A percentile compares a stretch with the other conserved stretches of the same genome.
Evolutionary conservation across 441 rosid genomes (phyloP).

Genomic region (Viola pubescens): DNA sequence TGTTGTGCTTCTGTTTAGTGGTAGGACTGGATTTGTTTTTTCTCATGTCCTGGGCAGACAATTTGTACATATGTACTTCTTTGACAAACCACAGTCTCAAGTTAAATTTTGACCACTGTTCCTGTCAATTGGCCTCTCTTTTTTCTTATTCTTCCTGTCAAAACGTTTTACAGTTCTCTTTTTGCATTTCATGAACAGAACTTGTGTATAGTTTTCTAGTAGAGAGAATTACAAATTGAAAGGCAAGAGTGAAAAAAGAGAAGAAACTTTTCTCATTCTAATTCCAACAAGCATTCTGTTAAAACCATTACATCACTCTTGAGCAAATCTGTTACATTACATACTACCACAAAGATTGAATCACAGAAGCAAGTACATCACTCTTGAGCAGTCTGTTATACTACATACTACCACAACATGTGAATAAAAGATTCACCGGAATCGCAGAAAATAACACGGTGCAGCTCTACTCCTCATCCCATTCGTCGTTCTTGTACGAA

Average conservation of each 20-base stretch:
- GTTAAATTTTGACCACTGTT: not conserved
- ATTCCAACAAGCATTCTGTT: not conserved
- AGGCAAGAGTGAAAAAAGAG: not conserved
- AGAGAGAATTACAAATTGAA: no score
- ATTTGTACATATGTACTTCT: constrained; percentile 1
- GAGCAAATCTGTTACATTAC: no score
- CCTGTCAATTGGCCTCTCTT: no score
- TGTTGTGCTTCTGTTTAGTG: constrained; percentile 6
- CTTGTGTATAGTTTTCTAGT: not conserved
- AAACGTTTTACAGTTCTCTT: no score
- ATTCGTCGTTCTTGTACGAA: constrained; percentile 88
- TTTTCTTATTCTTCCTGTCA: no score
- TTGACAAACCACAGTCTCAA: not conserved
- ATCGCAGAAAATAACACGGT: not conserved
- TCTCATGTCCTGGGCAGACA: not conserved
- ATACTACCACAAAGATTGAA: no score
- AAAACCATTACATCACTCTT: not conserved
- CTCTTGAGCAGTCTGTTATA: no score
- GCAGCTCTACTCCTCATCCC: constrained; percentile 60
- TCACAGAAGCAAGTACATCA: no score
- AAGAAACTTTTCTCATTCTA: not conserved
- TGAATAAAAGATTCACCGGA: constrained; percentile 24
- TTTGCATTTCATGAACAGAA: no score
- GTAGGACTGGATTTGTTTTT: not conserved
- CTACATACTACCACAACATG: constrained; percentile 2